Evolutionary conservation across 2,329 filamentous ascomycete genomes (phyloP).

Genomic region (Fusarium torulosum): DNA sequence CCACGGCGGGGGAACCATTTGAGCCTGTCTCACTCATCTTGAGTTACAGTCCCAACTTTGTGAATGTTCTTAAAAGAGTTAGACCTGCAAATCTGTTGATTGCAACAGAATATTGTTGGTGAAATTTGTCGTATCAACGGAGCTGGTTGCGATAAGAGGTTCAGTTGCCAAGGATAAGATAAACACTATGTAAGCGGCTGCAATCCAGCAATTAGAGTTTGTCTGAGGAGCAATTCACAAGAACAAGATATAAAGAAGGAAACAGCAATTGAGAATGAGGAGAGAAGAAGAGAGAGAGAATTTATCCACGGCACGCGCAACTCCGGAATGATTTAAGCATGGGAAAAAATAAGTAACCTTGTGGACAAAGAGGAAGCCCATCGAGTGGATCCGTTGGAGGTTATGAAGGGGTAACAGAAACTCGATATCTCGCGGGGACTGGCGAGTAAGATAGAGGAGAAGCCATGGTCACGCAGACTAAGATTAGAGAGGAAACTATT

Average conservation of each 20-base stretch:
- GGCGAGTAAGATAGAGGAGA: constrained; percentile 43
- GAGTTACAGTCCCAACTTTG: neutral
- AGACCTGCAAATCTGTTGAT: neutral
- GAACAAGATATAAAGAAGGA: neutral
- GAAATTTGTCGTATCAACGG: neutral
- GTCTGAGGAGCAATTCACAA: neutral
- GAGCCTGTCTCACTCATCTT: constrained; percentile 31
- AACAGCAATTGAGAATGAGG: neutral
- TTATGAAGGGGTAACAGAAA: constrained; percentile 52
- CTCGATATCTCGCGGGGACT: constrained; percentile 44
- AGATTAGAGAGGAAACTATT: constrained; percentile 16
- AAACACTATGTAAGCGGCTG: constrained; percentile 16
- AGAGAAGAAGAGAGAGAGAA: constrained; percentile 26
- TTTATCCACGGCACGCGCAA: constrained; percentile 30
- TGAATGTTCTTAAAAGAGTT: neutral
- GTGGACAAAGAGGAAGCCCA: constrained; percentile 41
- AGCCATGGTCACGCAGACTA: constrained; percentile 31
- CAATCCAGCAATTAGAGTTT: neutral
- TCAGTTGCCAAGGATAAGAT: constrained; percentile 8
- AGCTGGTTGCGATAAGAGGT: constrained; percentile 25
- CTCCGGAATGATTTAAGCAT: constrained; percentile 27
- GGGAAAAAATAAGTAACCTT: constrained; percentile 34
- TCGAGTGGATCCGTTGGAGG: constrained; percentile 49
- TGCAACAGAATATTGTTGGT: neutral
- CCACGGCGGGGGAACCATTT: constrained; percentile 22